phyloP scores from a whole-genome alignment of 2,329 filamentous ascomycete genomes.

The Amesomyces nigricolor region DNA sequence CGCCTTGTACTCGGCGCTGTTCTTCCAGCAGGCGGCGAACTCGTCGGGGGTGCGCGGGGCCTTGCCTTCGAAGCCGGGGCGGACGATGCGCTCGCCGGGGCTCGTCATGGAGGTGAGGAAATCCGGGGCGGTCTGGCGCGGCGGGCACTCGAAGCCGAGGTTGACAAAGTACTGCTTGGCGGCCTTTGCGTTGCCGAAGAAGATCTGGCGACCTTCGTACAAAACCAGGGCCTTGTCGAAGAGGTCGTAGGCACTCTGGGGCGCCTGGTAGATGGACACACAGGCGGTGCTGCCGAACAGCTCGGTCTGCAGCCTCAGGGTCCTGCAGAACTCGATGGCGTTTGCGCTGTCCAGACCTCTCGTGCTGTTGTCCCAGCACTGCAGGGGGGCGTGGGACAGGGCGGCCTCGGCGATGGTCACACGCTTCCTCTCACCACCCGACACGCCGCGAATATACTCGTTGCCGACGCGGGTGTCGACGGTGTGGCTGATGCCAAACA shows the following conservation, averaged over 20 bases:
- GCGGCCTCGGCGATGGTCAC: conserved; percentile 58
- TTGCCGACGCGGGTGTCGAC: conserved; percentile 68
- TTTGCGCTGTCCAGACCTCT: conserved; percentile 70
- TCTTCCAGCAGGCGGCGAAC: conserved; percentile 54
- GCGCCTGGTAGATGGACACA: conserved; percentile 70
- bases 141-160: conserved; percentile 61
- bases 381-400: conserved; percentile 54
- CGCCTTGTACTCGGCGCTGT: conserved; percentile 45
- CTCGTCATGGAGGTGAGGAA: conserved; percentile 68
- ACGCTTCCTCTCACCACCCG: conserved; percentile 66
- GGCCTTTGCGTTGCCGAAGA: conserved; percentile 53
- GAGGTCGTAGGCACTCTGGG: conserved; percentile 57
- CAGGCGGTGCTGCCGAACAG: conserved; percentile 60
- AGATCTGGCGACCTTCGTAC: conserved; percentile 58
- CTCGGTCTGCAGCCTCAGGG: conserved; percentile 61
- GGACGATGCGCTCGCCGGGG: conserved; percentile 49
- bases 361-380: conserved; percentile 68
- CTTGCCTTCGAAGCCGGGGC: conserved; percentile 50
- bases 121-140: conserved; percentile 63
- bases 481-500: conserved; percentile 69
- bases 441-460: conserved; percentile 69
- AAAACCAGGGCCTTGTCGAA: conserved; percentile 56
- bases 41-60: conserved; percentile 57
- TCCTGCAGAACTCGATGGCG: conserved; percentile 69
- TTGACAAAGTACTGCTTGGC: conserved; percentile 62